phyloP scores from a whole-genome alignment of 768 basidiomycete genomes.

The Mrakia blollopis region DNA sequence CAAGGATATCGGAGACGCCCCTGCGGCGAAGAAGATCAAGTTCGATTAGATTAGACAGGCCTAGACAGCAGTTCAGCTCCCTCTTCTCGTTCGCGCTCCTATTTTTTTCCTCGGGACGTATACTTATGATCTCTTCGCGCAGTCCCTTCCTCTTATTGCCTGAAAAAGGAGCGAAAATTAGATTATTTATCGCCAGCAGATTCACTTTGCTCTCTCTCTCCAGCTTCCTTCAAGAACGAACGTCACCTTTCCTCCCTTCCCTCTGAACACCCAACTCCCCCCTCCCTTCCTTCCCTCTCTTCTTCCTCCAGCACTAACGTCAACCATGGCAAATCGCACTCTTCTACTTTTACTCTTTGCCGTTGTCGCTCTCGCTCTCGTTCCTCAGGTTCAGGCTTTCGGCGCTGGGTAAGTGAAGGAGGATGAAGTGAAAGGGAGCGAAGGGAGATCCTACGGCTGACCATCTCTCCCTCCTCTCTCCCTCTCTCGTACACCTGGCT shows the following conservation, averaged over 20 bases:
- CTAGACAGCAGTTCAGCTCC: neutral
- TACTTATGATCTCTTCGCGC: no score
- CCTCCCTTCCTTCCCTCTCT: neutral
- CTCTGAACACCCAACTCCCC: neutral
- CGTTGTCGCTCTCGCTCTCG: constrained; percentile 11
- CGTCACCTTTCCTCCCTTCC: no score
- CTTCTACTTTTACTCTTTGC: constrained; percentile 3
- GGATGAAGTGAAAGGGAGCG: neutral
- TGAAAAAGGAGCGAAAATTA: no score
- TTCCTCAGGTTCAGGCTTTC: constrained; percentile 21
- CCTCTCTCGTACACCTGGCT: neutral
- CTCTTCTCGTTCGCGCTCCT: neutral
- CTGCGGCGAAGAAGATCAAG: constrained; percentile 49
- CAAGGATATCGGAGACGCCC: constrained; percentile 47
- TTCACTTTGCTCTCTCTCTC: no score
- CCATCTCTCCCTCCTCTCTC: neutral
- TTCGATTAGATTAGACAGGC: constrained; percentile 45
- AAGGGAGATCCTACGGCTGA: neutral
- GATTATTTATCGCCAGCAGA: no score
- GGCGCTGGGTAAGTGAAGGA: constrained; percentile 15
- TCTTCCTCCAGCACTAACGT: neutral
- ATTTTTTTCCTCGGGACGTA: no score
- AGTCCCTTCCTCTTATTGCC: no score
- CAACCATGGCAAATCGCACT: constrained; percentile 7
- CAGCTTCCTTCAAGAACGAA: no score